Evolutionary conservation across 371 early-diverging fungal species (phyloP), one percentile per base, ranked within the genome.

Genomic region (Haplosporangium sp.): DNA sequence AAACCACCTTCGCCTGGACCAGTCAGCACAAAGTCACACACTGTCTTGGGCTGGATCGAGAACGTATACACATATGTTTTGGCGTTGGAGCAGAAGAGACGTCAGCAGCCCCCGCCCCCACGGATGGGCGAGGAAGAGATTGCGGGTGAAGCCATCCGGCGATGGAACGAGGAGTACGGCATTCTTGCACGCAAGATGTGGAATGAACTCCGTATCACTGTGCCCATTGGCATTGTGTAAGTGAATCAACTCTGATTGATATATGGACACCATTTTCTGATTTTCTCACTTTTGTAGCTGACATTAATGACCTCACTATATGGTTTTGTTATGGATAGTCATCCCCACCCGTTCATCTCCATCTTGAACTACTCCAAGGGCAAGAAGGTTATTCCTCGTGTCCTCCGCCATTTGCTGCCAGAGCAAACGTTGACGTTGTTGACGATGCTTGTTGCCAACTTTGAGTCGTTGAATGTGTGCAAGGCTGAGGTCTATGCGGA

Each of bases 401-500:
- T 94, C 29, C 85, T 93, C 29, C 89, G 94, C 51, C 92, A 92
- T 64, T 81, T 95, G 63, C 82, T 84, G 43, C 88, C 89, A 4
- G 95, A 96, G 55, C 95, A 95, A 82, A 89, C 86, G 36, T 67
- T 96, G 74, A 86, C 86, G 2, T 67, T 95, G 59, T 82, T 96
- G 62, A 93, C 92, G 8, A 89, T 93, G 20, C 75, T 97, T 20
- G 85, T 96, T 18, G 86, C 92, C 55, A 88, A 96, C 69, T 92
- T 96, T 75, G 94, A 94, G 59, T 85, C 87, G 47, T 85, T 98
- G 60, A 92, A 95, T 65, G 96, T 96, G 0, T 94, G 95, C 76
- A 90, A 91, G 18, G 84, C 79, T 74, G 91, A 86, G 47, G 86
- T 86, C 41, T 85, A 84, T 69, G 83, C 86, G 20, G 86, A 85